Conservation (phyloP, 352 stramenopile genomes). For the Phytophthora quininea region DNA sequence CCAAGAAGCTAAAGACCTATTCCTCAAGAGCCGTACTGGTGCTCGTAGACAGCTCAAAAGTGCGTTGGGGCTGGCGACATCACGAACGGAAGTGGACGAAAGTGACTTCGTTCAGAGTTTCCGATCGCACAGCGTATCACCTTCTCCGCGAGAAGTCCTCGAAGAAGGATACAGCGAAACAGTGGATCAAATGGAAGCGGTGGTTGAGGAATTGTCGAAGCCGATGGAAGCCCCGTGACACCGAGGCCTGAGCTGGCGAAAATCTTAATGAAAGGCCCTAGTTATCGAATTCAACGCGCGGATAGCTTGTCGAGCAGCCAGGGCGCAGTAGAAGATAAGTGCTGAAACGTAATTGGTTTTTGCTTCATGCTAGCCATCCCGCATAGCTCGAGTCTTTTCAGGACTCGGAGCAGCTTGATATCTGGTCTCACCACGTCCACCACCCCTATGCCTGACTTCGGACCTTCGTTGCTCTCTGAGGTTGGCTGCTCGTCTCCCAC, state of each 20-base stretch:
- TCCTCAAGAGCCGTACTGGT: conserved; percentile 37
- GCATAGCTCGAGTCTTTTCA: conserved; percentile 3
- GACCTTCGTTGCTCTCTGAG: not conserved
- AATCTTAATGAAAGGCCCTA: not conserved
- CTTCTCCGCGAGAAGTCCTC: conserved; percentile 3
- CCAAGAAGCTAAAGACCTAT: conserved; percentile 58
- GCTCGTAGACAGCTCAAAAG: conserved; percentile 42
- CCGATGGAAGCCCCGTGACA: not conserved
- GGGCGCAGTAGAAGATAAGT: too few species aligned
- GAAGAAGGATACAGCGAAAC: conserved; percentile 15
- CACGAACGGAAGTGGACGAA: conserved; percentile 8
- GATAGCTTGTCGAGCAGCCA: too few species aligned
- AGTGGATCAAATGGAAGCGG: conserved; percentile 21
- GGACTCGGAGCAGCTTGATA: not conserved
- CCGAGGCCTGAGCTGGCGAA: not conserved
- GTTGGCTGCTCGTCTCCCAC: not conserved
- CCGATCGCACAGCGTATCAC: conserved; percentile 14
- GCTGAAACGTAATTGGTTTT: not conserved
- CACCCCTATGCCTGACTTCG: not conserved
- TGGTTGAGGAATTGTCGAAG: conserved; percentile 16
- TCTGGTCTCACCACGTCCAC: not conserved
- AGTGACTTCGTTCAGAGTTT: conserved; percentile 16
- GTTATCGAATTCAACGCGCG: not conserved
- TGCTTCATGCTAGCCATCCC: not conserved
- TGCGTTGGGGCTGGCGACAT: conserved; percentile 12